Evolutionary conservation across 768 basidiomycete genomes (phyloP).

Genomic region (Tulasnella sp.): DNA sequence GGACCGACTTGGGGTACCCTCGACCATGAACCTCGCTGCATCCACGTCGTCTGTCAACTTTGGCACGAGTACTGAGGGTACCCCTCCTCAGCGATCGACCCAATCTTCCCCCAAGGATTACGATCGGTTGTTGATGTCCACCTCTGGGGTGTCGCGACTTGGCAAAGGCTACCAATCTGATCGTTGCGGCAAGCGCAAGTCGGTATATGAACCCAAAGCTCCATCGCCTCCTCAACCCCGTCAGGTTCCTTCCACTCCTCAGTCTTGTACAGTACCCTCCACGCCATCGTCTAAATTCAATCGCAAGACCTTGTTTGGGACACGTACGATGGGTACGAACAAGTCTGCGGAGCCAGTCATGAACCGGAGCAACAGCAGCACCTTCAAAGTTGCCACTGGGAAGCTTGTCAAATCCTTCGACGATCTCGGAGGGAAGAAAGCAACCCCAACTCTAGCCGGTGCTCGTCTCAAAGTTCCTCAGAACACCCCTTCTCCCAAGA

Average conservation of each 20-base stretch:
- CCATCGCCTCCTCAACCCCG: background rate
- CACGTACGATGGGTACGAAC: background rate
- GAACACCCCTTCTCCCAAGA: background rate
- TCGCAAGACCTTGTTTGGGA: background rate
- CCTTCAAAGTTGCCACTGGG: background rate
- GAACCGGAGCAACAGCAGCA: background rate
- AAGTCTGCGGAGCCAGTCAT: background rate
- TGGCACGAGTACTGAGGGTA: background rate
- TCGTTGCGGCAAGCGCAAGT: background rate
- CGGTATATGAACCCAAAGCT: background rate
- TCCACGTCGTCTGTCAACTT: constrained; percentile 1
- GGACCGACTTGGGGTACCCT: constrained; percentile 1
- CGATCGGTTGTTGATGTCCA: constrained; percentile 76
- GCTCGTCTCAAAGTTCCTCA: background rate
- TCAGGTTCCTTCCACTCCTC: background rate
- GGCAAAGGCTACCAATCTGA: constrained; percentile 73
- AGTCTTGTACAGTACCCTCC: background rate
- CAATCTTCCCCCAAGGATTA: constrained; percentile 33
- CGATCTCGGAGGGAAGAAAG: background rate
- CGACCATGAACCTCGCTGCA: background rate
- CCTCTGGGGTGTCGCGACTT: constrained; percentile 67
- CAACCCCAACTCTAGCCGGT: background rate
- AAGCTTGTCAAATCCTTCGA: constrained; percentile 3
- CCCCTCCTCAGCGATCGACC: background rate
- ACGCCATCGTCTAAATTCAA: background rate